Conservation (phyloP, 73 alveolate genomes). For the Durusdinium trenchii region DNA sequence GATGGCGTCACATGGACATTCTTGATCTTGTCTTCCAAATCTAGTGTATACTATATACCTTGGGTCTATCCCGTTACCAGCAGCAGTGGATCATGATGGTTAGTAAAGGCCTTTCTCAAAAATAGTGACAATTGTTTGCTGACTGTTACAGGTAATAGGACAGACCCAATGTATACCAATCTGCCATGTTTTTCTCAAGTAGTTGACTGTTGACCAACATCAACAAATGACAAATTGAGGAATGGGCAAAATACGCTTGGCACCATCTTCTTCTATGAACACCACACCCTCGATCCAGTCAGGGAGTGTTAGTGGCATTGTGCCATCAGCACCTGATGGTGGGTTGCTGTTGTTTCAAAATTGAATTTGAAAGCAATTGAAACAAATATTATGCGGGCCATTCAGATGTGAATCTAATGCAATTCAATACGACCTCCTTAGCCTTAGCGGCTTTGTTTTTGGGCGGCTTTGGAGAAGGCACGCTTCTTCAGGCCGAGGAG, state of each 20-base stretch:
- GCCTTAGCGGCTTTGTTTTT: not conserved
- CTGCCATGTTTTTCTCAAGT: too few species aligned
- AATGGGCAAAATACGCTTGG: conserved; percentile 74
- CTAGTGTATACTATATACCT: too few species aligned
- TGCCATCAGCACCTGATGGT: conserved; percentile 62
- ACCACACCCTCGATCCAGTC: conserved; percentile 95
- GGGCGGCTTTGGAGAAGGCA: not conserved
- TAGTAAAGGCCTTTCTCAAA: too few species aligned
- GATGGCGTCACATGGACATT: too few species aligned
- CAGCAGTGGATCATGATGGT: too few species aligned
- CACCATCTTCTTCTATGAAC: conserved; percentile 89
- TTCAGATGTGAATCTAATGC: not conserved
- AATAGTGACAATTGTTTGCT: too few species aligned
- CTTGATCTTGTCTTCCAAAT: too few species aligned
- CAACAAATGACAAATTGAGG: not conserved
- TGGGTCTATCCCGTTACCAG: too few species aligned
- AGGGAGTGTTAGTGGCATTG: conserved; percentile 82
- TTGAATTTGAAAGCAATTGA: not conserved
- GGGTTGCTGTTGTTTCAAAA: too few species aligned
- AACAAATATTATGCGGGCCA: not conserved
- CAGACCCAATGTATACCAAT: too few species aligned
- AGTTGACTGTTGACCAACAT: not conserved
- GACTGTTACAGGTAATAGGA: too few species aligned
- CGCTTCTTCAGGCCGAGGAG: conserved; percentile 79
- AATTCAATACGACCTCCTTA: not conserved